Evolutionary conservation across 2,329 filamentous ascomycete genomes (phyloP).

Genomic region (Microsporum canis): DNA sequence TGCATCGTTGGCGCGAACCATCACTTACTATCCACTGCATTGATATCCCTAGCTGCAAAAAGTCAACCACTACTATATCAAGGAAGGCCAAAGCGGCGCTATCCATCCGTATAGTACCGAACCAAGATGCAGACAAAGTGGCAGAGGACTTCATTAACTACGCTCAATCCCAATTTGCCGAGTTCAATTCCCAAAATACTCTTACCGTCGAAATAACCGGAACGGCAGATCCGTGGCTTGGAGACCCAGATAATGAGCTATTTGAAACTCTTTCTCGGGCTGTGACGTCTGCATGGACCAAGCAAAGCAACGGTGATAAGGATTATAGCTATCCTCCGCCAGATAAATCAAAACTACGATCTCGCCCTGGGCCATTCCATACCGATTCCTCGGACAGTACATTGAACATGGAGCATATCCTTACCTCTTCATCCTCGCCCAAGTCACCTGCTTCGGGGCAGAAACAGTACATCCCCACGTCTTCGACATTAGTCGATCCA

Average conservation of each 20-base stretch:
- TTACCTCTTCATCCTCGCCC: conserved; percentile 21
- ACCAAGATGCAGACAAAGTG: conserved; percentile 75
- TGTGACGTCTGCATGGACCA: conserved; percentile 71
- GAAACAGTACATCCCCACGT: conserved; percentile 7
- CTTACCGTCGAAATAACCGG: conserved; percentile 80
- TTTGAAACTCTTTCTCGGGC: conserved; percentile 81
- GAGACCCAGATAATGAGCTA: conserved; percentile 79
- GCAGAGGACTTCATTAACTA: conserved; percentile 56
- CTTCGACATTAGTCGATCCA: conserved; percentile 10
- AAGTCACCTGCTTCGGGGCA: neutral
- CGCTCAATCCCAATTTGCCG: conserved; percentile 57
- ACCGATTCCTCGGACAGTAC: conserved; percentile 30
- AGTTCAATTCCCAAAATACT: conserved; percentile 67
- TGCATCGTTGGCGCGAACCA: conserved; percentile 90
- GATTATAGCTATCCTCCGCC: conserved; percentile 27
- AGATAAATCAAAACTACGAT: conserved; percentile 14
- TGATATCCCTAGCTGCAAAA: conserved; percentile 77
- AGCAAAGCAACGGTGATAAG: conserved; percentile 20
- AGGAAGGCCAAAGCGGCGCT: conserved; percentile 78
- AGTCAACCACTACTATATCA: conserved; percentile 75
- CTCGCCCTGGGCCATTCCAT: conserved; percentile 17
- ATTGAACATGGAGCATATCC: conserved; percentile 30
- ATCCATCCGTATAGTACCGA: conserved; percentile 83
- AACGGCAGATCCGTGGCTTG: conserved; percentile 90
- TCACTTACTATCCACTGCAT: conserved; percentile 90